Evolutionary conservation across 768 basidiomycete genomes (phyloP).

Genomic region (Xerocomus spinulosus): DNA sequence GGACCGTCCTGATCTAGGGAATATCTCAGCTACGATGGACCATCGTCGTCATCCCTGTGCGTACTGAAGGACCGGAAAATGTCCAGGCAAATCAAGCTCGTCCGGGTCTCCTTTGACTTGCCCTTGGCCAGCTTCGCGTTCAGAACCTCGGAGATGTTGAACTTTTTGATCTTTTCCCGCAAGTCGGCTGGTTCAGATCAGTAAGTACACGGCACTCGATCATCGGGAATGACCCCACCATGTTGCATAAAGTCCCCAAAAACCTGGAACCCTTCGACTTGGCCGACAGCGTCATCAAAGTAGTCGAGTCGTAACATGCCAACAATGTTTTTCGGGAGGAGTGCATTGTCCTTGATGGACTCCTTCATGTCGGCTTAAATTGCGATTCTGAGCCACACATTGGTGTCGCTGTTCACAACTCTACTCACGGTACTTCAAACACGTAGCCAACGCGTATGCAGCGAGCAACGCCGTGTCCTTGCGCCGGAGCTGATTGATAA

Average conservation of each 20-base stretch:
- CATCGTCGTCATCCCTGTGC: background rate
- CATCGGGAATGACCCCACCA: constrained; percentile 1
- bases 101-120: constrained; percentile 12
- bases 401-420: background rate
- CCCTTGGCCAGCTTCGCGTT: constrained; percentile 14
- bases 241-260: constrained; percentile 20
- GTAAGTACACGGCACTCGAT: constrained; percentile 1
- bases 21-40: background rate
- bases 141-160: constrained; percentile 16
- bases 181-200: constrained; percentile 6
- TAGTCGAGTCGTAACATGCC: constrained; percentile 22
- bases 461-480: constrained; percentile 18
- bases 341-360: constrained; percentile 3
- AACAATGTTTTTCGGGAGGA: constrained; percentile 16
- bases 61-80: constrained; percentile 20
- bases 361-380: constrained; percentile 16
- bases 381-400: background rate
- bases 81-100: constrained; percentile 22
- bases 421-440: constrained; percentile 15
- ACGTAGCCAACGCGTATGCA: constrained; percentile 18
- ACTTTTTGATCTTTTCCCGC: constrained; percentile 8
- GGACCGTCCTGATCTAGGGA: constrained; percentile 6
- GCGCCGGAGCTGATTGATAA: constrained; percentile 14
- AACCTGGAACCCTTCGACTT: constrained; percentile 23
- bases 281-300: constrained; percentile 24